Base-by-base conservation (phyloP, 106 monocot genomes). In the Iris macrosiphon region DNA sequence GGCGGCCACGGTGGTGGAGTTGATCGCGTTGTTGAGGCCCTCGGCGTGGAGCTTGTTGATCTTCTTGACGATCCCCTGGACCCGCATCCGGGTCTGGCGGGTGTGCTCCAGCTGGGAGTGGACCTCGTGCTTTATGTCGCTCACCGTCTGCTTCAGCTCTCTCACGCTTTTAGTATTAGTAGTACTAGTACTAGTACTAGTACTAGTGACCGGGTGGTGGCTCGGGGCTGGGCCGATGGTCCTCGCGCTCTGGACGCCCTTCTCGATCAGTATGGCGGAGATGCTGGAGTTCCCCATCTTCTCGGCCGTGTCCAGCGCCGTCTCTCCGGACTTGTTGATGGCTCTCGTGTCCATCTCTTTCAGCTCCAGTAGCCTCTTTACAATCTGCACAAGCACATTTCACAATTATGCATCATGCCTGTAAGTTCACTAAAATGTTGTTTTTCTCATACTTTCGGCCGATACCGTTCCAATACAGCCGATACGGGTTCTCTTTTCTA, bases 21-120 rank as follows among this genome's bases (percentile, higher is more conserved):
- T 93, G 51, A 93, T 93, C 1, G 93, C 93, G 39, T 93, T 93
- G 75, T 93, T 88, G 45, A 93, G 83, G 21, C 93, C 93, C 12
- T 79, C 87, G 2, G 61, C 50, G 40, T 93, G 87, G 43, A 93
- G 93, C 64, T 93, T 93, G 75, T 79, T 83, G 57, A 93, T 31
- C 55, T 63, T 68, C 27, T 82, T 87, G 2, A 87, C 87, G 10
- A 93, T 93, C 9, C 86, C 87, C 53, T 82, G 73, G 0, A 87
- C 85, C 9, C 72, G 78, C 33, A 64, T 79, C 17, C 83, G 57
- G 4, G 87, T 93, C 64, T 80, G 79, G 20, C 82, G 87, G 14
- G 73, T 77, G 69, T 82, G 82, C 66, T 87, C 82, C 1, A 93
- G 86, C 52, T 93, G 87, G 9, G 72, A 65, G 37, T 93, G 87